A percentile compares a stretch with the other conserved stretches of the same genome.
Conservation (phyloP, 805 yeast genomes). For the Cyberlindnera petersonii region DNA sequence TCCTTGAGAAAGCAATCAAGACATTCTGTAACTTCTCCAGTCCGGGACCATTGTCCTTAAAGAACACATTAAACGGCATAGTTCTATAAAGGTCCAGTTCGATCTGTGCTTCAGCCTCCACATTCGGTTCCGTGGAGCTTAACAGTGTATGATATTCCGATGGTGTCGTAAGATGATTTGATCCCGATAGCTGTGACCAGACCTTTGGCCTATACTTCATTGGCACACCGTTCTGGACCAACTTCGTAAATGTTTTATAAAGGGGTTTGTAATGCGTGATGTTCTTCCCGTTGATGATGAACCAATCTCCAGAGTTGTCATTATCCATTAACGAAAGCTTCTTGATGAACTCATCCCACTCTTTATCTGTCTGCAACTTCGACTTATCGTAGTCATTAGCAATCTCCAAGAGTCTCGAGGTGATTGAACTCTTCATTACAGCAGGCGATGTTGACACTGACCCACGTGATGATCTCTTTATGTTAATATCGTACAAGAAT, state of each 20-base stretch:
- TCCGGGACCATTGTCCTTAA: conserved; percentile 54
- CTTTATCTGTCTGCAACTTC: conserved; percentile 34
- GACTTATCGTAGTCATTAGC: conserved; percentile 42
- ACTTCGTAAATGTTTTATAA: conserved; percentile 30
- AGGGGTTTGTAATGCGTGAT: conserved; percentile 25
- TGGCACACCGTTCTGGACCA: conserved; percentile 47
- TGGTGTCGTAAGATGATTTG: conserved; percentile 39
- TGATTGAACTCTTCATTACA: conserved; percentile 3
- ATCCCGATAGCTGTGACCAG: conserved; percentile 56
- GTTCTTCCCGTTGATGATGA: conserved; percentile 39
- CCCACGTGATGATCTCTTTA: conserved; percentile 1
- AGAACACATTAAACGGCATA: conserved; percentile 50
- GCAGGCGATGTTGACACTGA: background rate
- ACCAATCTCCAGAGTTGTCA: conserved; percentile 30
- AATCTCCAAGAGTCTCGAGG: conserved; percentile 22
- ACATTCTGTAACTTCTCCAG: conserved; percentile 42
- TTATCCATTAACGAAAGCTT: conserved; percentile 28
- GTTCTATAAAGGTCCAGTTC: conserved; percentile 52
- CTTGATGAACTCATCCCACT: conserved; percentile 45
- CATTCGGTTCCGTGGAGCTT: conserved; percentile 21
- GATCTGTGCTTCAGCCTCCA: conserved; percentile 43
- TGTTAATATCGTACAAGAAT: conserved; percentile 35
- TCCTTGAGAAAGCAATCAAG: conserved; percentile 45
- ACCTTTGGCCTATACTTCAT: conserved; percentile 41
- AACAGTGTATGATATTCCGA: conserved; percentile 41